A percentile compares a stretch with the other conserved stretches of the same genome.
Conservation (phyloP, 441 rosid species). For the Croton laevigatus region DNA sequence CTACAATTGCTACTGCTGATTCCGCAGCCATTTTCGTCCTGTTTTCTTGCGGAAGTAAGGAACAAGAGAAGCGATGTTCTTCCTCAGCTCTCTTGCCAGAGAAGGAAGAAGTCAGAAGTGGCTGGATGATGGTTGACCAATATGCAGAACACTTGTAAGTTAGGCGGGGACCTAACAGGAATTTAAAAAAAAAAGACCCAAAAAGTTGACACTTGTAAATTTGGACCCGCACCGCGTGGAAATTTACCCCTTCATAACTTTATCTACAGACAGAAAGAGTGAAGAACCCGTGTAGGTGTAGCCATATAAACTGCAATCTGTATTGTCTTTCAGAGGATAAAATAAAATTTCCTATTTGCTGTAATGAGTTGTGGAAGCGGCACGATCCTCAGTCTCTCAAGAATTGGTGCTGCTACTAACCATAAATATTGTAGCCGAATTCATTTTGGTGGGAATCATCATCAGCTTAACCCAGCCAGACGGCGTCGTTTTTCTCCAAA, state of each 20-base stretch:
- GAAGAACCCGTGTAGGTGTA: too few relatives aligned
- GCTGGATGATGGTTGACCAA: too few relatives aligned
- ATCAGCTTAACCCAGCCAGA: constrained; percentile 1
- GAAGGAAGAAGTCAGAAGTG: too few relatives aligned
- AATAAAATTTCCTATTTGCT: not conserved
- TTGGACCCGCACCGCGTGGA: too few relatives aligned
- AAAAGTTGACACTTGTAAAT: too few relatives aligned
- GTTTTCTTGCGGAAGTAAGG: not conserved
- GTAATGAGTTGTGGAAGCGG: constrained; percentile 6
- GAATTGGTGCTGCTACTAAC: not conserved
- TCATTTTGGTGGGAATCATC: not conserved
- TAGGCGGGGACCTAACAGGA: too few relatives aligned
- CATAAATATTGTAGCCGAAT: not conserved
- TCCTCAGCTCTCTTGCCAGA: not conserved
- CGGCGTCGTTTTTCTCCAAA: constrained; percentile 20
- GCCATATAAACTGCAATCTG: not conserved
- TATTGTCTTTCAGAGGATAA: not conserved
- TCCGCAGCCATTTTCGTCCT: constrained; percentile 44
- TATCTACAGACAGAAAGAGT: too few relatives aligned
- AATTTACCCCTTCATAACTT: too few relatives aligned
- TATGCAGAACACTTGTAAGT: too few relatives aligned
- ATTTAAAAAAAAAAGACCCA: too few relatives aligned
- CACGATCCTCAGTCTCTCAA: not conserved
- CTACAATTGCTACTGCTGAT: constrained; percentile 30
- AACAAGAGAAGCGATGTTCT: not conserved